Conservation (phyloP, 2,329 filamentous ascomycete species). For the Drechslerella dactyloides region DNA sequence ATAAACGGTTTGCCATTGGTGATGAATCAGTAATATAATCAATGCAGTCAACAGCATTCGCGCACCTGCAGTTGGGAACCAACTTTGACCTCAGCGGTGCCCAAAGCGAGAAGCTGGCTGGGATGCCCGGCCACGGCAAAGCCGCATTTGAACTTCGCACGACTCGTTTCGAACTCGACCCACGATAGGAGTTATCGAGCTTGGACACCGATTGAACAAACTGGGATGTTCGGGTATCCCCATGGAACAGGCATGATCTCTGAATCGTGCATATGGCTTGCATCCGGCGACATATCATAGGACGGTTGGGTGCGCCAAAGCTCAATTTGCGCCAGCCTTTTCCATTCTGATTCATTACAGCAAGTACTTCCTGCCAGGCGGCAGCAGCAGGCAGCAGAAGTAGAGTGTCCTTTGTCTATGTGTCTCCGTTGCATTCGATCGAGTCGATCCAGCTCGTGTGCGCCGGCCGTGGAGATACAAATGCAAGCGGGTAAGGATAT, state of each 20-base stretch:
- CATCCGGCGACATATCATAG: constrained; percentile 16
- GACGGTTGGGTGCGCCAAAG: background rate
- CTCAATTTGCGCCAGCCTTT: background rate
- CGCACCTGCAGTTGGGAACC: too few relatives aligned
- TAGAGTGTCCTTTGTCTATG: too few relatives aligned
- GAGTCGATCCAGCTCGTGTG: too few relatives aligned
- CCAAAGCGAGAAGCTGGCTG: background rate
- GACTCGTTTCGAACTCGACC: background rate
- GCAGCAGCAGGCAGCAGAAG: background rate
- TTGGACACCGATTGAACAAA: background rate
- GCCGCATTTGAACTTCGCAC: background rate
- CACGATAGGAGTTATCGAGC: background rate
- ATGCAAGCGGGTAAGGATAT: background rate
- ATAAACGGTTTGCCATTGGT: too few relatives aligned
- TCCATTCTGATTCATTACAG: background rate
- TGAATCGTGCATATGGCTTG: constrained; percentile 48
- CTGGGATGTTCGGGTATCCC: constrained; percentile 13
- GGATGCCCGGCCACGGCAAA: too few relatives aligned
- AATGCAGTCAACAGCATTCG: too few relatives aligned
- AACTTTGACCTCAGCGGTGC: background rate
- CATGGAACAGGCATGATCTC: constrained; percentile 43
- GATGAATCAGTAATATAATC: too few relatives aligned
- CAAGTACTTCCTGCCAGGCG: background rate
- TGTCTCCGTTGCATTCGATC: too few relatives aligned
- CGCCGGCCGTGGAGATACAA: background rate